Conservation (phyloP, 2,329 filamentous ascomycete species). For the Penicillium sp. region DNA sequence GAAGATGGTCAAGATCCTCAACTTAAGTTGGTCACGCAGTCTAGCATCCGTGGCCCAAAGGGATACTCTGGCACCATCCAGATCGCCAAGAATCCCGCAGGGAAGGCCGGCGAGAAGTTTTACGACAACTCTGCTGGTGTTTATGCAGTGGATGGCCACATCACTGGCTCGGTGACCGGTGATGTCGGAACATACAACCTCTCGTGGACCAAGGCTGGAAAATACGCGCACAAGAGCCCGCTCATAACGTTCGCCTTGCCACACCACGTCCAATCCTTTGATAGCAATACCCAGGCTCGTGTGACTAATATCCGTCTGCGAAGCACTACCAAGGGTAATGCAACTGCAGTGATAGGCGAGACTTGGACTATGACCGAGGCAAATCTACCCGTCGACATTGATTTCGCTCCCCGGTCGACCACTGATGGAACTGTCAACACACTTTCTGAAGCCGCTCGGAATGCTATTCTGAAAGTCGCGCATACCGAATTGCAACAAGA, state of each 20-base stretch:
- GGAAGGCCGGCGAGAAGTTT: slow-evolving; percentile 60
- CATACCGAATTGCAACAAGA: slow-evolving; percentile 74
- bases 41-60: slow-evolving; percentile 62
- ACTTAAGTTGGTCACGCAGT: slow-evolving; percentile 68
- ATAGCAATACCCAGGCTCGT: slow-evolving; percentile 53
- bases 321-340: slow-evolving; percentile 82
- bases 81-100: slow-evolving; percentile 71
- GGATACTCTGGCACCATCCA: slow-evolving; percentile 80
- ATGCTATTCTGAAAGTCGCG: slow-evolving; percentile 62
- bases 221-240: slow-evolving; percentile 52
- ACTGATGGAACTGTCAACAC: slow-evolving; percentile 36
- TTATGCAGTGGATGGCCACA: slow-evolving; percentile 65
- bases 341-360: slow-evolving; percentile 70
- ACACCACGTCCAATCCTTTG: slow-evolving; percentile 79
- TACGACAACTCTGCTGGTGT: slow-evolving; percentile 77
- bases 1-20: slow-evolving; percentile 61
- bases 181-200: slow-evolving; percentile 71
- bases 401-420: slow-evolving; percentile 76
- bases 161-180: slow-evolving; percentile 63
- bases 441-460: slow-evolving; percentile 54
- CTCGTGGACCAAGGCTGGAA: slow-evolving; percentile 70
- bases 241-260: slow-evolving; percentile 86
- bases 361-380: slow-evolving; percentile 77
- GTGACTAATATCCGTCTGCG: slow-evolving; percentile 62
- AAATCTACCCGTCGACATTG: slow-evolving; percentile 70